Percentiles rank a stretch among this genome's conserved stretches.
phyloP scores from a whole-genome alignment of 805 yeast genomes.

The Crinitomyces ghanaensis region DNA sequence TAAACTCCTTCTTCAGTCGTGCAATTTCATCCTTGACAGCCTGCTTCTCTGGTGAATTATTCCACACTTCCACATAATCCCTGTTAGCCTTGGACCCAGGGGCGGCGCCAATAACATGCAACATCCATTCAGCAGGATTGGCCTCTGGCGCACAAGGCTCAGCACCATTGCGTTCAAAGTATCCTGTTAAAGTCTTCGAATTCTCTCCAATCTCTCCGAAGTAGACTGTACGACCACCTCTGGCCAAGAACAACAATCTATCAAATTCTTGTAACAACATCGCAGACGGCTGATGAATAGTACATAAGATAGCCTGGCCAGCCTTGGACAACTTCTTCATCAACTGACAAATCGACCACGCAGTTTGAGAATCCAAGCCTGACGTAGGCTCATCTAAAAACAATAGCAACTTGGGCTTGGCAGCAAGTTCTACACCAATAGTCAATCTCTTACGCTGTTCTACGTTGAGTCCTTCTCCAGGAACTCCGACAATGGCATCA shows the following conservation, averaged over 20 bases:
- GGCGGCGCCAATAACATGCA: conserved; percentile 40
- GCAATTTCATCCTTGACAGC: conserved; percentile 46
- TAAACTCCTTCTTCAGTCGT: conserved; percentile 50
- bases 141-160: conserved; percentile 55
- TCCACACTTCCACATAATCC: conserved; percentile 57
- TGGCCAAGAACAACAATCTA: conserved; percentile 54
- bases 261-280: conserved; percentile 67
- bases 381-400: conserved; percentile 63
- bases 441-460: conserved; percentile 53
- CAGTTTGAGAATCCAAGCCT: conserved; percentile 58
- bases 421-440: conserved; percentile 57
- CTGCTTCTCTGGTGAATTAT: conserved; percentile 48
- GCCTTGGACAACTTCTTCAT: conserved; percentile 47
- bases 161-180: conserved; percentile 58
- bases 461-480: conserved; percentile 58
- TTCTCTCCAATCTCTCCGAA: conserved; percentile 63
- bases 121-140: conserved; percentile 89
- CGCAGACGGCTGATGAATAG: conserved; percentile 83
- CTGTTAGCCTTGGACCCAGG: conserved; percentile 24
- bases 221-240: conserved; percentile 65
- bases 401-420: conserved; percentile 48
- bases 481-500: conserved; percentile 63
- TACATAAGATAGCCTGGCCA: conserved; percentile 58
- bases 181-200: conserved; percentile 45
- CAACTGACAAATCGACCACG: conserved; percentile 53